Percentiles rank a stretch among this genome's conserved stretches.
phyloP scores from a whole-genome alignment of 192 early-diverging fungal genomes.

The Spizellomyces sp. region DNA sequence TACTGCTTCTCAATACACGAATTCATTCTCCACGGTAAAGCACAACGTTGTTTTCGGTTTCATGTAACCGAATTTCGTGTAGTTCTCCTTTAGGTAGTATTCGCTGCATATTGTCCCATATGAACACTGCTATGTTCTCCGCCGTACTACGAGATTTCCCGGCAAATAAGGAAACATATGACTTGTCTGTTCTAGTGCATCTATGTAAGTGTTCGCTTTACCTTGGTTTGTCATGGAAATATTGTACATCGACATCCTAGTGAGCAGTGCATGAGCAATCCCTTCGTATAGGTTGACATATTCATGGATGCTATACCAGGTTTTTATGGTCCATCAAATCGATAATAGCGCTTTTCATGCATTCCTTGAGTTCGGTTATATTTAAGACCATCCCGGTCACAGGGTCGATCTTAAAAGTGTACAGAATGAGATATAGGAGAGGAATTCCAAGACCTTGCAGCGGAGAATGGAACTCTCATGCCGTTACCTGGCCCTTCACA shows the following conservation, averaged over 20 bases:
- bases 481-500: constrained; percentile 65
- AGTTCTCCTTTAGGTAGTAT: constrained; percentile 38
- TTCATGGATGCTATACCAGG: constrained; percentile 51
- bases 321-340: constrained; percentile 87
- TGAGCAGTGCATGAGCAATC: not conserved
- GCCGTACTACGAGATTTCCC: constrained; percentile 63
- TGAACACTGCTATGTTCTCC: constrained; percentile 87
- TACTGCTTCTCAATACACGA: not conserved
- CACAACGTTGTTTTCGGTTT: constrained; percentile 72
- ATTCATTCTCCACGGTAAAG: constrained; percentile 67
- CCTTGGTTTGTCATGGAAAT: constrained; percentile 68
- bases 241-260: constrained; percentile 80
- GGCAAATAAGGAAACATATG: not conserved
- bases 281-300: not conserved
- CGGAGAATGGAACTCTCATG: too few species aligned
- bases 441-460: too few species aligned
- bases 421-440: too few species aligned
- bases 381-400: constrained; percentile 88
- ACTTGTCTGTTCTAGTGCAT: too few species aligned
- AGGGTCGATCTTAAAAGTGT: constrained; percentile 58
- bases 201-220: constrained; percentile 14
- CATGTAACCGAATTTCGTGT: constrained; percentile 65
- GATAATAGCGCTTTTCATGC: constrained; percentile 71
- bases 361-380: constrained; percentile 75
- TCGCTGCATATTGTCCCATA: constrained; percentile 65